These are phyloP conservation scores for Kwoniella shivajii DNA, from an alignment of 1,284 basidiomycete genomes.

Conservation along the genomic window DNA sequence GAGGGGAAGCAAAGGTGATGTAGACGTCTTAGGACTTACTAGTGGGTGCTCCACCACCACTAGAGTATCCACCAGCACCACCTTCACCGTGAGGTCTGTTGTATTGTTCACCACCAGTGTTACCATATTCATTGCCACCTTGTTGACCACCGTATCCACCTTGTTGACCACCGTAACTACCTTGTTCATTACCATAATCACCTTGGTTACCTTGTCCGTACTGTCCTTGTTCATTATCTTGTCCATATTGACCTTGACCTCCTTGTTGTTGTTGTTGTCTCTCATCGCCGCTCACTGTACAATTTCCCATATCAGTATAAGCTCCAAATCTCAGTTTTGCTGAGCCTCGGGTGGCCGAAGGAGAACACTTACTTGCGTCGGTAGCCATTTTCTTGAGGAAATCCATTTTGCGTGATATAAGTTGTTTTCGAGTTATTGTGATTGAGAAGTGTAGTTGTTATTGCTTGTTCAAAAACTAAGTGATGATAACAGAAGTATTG, in stretches of 20 bases:
- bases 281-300: background rate
- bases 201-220: slow-evolving; percentile 10
- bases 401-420: slow-evolving; percentile 18
- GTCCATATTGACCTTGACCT: slow-evolving; percentile 5
- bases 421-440: background rate
- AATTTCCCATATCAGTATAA: background rate
- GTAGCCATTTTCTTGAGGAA: slow-evolving; percentile 27
- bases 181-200: slow-evolving; percentile 8
- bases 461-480: no score
- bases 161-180: slow-evolving; percentile 7
- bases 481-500: no score
- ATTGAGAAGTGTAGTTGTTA: background rate
- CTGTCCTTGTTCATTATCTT: slow-evolving; percentile 1
- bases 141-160: slow-evolving; percentile 5
- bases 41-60: slow-evolving; percentile 26
- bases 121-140: slow-evolving; percentile 18
- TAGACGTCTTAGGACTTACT: slow-evolving; percentile 26
- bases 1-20: background rate
- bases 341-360: no score
- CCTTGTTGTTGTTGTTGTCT: slow-evolving; percentile 5
- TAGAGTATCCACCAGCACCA: slow-evolving; percentile 23
- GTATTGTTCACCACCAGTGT: slow-evolving; percentile 34
- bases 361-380: no score
- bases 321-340: no score
- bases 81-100: slow-evolving; percentile 43